These are phyloP conservation scores for Mortierella hygrophila DNA, from an alignment of 192 early-diverging fungal genomes.

Conservation along the genomic window DNA sequence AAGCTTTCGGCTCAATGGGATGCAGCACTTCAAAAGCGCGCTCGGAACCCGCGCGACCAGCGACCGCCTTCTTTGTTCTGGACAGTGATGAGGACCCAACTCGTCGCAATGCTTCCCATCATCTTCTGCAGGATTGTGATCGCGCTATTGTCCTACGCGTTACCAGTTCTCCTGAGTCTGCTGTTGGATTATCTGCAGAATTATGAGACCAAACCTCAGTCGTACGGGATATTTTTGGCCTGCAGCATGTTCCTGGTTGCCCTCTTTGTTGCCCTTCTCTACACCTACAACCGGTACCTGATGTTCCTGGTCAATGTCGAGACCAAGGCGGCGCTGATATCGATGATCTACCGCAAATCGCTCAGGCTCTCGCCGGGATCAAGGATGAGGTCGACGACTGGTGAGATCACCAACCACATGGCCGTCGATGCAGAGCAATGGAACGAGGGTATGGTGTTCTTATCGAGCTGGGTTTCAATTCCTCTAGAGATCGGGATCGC, in stretches of 20 bases:
- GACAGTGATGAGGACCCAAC: not conserved
- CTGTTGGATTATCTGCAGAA: not conserved
- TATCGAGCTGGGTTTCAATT: constrained; percentile 27
- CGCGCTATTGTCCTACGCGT: not conserved
- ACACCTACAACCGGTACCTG: constrained; percentile 38
- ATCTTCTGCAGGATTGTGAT: not conserved
- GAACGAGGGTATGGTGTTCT: constrained; percentile 9
- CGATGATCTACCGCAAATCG: constrained; percentile 69
- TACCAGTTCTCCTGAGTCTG: not conserved
- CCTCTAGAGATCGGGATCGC: constrained; percentile 34
- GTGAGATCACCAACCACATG: constrained; percentile 44
- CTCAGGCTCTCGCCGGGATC: constrained; percentile 61
- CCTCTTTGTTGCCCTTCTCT: constrained; percentile 55
- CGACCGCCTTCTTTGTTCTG: constrained; percentile 12
- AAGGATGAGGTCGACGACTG: constrained; percentile 32
- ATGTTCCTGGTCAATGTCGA: constrained; percentile 57
- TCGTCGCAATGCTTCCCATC: not conserved
- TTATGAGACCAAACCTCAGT: constrained; percentile 12
- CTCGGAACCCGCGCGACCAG: not conserved
- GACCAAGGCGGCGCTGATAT: constrained; percentile 58
- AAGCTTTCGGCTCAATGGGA: constrained; percentile 3
- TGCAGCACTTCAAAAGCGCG: not conserved
- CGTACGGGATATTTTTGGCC: constrained; percentile 60
- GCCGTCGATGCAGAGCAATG: constrained; percentile 35
- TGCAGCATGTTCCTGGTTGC: constrained; percentile 59